A percentile compares a stretch with the other conserved stretches of the same genome.
These are phyloP conservation scores for Camellia granthamiana DNA, from an alignment of 148 eudicot species.

Conservation along the genomic window DNA sequence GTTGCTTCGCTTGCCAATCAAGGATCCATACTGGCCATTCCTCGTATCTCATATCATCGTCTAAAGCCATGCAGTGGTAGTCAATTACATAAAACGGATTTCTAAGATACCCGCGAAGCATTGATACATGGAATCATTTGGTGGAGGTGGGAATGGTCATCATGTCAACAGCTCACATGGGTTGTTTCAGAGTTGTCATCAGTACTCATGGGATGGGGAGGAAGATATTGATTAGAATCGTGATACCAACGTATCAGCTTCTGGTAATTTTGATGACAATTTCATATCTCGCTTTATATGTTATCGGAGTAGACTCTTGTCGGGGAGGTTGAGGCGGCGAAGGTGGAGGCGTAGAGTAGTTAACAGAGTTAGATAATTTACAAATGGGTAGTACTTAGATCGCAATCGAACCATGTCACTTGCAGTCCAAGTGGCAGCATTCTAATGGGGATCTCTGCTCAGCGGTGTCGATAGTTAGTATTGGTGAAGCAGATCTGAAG, in stretches of 20 bases:
- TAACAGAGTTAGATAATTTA: slow-evolving; percentile 14
- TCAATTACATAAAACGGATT: no score
- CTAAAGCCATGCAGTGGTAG: no score
- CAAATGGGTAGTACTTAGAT: background rate
- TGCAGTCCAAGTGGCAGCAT: background rate
- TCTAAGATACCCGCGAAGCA: no score
- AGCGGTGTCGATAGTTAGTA: no score
- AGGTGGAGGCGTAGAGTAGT: slow-evolving; percentile 23
- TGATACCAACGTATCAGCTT: slow-evolving; percentile 1
- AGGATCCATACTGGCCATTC: no score
- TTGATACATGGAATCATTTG: slow-evolving; percentile 15
- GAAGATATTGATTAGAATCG: slow-evolving; percentile 16
- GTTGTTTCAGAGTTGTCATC: slow-evolving; percentile 31
- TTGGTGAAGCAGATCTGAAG: no score
- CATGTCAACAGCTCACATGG: slow-evolving; percentile 23
- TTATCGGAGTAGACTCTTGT: slow-evolving; percentile 30
- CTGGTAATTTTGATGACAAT: slow-evolving; percentile 22
- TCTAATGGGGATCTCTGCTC: no score
- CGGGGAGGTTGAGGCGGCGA: slow-evolving; percentile 35
- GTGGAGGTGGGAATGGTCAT: slow-evolving; percentile 17
- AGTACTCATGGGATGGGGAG: slow-evolving; percentile 30
- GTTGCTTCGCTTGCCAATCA: no score
- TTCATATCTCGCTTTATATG: slow-evolving; percentile 30
- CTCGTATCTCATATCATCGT: no score
- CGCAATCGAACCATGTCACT: background rate